Evolutionary conservation across 2,329 filamentous ascomycete species (phyloP), one percentile per base, ranked within the genome.

Genomic region (Lasiodiplodia theobromae): DNA sequence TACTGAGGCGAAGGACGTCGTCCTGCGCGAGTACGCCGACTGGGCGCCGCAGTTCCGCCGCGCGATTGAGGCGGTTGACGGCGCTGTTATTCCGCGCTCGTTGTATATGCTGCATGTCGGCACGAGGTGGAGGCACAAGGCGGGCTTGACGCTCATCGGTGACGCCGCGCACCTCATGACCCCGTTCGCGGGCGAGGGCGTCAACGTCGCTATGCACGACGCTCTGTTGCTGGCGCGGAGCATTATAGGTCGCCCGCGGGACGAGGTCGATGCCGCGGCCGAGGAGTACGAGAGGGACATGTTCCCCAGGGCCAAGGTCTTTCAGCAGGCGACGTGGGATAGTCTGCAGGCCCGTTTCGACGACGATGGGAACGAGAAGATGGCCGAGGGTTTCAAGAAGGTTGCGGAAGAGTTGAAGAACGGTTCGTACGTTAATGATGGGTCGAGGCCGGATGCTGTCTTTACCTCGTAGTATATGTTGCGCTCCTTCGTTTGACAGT

Each of bases 141-240:
- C 77, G 4, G 86, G 86, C 0, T 73, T 86, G 3, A 88, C 88
- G 0, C 73, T 88, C 14, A 79, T 89, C 23, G 88, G 88, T 4
- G 87, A 90, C 71, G 86, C 87, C 0, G 87, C 87, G 7, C 87
- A 90, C 74, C 72, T 88, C 21, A 88, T 88, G 86, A 83, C 84
- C 0, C 85, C 86, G 0, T 87, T 85, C 70, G 85, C 84, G 0
- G 88, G 88, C 4, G 87, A 87, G 68, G 87, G 87, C 1, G 87
- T 89, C 38, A 89, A 89, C 72, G 77, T 84, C 21, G 86, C 82
- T 1, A 82, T 90, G 74, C 80, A 83, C 53, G 87, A 90, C 74
- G 83, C 86, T 10, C 74, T 85, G 70, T 74, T 82, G 25, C 79
- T 90, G 23, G 84, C 82, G 0, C 16, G 49, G 28, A 28, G 28